Percentiles rank a stretch among this genome's conserved stretches.
phyloP scores from a whole-genome alignment of 208 protist genomes.

The Trypanosomatidae sp. region DNA sequence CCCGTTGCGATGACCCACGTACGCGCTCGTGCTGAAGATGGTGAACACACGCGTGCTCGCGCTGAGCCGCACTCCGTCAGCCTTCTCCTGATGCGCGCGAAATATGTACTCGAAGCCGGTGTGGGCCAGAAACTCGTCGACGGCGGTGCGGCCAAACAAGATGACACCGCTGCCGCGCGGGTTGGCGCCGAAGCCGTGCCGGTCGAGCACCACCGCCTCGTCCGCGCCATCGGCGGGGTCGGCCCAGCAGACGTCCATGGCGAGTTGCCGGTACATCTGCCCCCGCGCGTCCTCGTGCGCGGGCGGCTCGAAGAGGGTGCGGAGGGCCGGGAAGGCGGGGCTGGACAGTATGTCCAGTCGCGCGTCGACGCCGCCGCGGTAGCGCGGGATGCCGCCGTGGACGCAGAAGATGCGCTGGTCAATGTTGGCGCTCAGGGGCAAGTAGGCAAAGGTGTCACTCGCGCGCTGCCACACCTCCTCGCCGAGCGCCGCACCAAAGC shows the following conservation, averaged over 20 bases:
- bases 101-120: conserved; percentile 89
- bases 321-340: conserved; percentile 63
- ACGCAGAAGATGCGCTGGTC: conserved; percentile 89
- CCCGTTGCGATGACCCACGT: conserved; percentile 86
- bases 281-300: conserved; percentile 46
- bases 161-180: conserved; percentile 78
- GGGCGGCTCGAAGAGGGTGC: conserved; percentile 76
- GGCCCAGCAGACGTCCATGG: conserved; percentile 86
- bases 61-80: conserved; percentile 85
- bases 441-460: conserved; percentile 68
- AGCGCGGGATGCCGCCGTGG: conserved; percentile 89
- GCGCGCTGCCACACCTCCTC: conserved; percentile 82
- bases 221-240: conserved; percentile 65
- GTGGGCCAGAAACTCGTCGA: conserved; percentile 80
- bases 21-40: conserved; percentile 90
- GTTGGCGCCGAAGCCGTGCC: conserved; percentile 80
- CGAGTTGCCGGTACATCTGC: conserved; percentile 55
- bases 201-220: conserved; percentile 61
- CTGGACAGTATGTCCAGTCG: conserved; percentile 46
- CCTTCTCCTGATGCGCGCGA: conserved; percentile 88
- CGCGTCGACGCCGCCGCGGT: conserved; percentile 69
- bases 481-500: conserved; percentile 70
- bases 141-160: conserved; percentile 66
- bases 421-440: conserved; percentile 88
- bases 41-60: conserved; percentile 86